Percentiles rank a stretch among this genome's conserved stretches.
phyloP scores from a whole-genome alignment of 2,329 filamentous ascomycete genomes.

The Bipolaris bicolor region DNA sequence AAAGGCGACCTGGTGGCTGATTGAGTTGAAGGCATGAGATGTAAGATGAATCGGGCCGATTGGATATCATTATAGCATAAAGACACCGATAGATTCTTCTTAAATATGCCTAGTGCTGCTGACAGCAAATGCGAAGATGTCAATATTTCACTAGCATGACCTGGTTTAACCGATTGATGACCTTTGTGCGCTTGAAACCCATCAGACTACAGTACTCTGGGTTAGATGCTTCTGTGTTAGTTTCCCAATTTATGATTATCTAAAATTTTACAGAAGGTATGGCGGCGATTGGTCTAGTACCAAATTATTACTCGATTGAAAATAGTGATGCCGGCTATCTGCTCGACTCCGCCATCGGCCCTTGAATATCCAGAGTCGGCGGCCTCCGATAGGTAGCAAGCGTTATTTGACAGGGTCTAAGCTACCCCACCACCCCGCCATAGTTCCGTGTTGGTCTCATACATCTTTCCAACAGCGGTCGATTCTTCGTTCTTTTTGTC shows the following conservation, averaged over 20 bases:
- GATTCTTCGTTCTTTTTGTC: neutral
- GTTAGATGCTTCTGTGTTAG: neutral
- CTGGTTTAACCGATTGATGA: neutral
- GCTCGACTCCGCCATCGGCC: constrained; percentile 18
- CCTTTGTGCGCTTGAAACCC: neutral
- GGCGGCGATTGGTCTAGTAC: neutral
- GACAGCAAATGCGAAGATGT: neutral
- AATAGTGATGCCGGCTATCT: constrained; percentile 11
- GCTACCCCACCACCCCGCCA: constrained; percentile 28
- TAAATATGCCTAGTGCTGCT: constrained; percentile 2
- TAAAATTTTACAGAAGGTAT: neutral
- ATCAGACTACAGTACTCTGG: neutral
- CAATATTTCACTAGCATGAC: neutral
- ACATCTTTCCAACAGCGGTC: constrained; percentile 2
- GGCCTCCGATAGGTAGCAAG: constrained; percentile 19
- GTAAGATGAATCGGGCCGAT: neutral
- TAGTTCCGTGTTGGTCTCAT: constrained; percentile 6
- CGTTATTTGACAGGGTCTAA: constrained; percentile 17
- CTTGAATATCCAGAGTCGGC: constrained; percentile 25
- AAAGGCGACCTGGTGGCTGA: neutral
- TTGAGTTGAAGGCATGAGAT: neutral
- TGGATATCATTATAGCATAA: constrained; percentile 11
- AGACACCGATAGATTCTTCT: constrained; percentile 9
- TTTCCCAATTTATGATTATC: neutral
- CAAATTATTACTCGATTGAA: constrained; percentile 5